phyloP scores from a whole-genome alignment of 495 filamentous ascomycete species.

The Cenococcum geophilum region DNA sequence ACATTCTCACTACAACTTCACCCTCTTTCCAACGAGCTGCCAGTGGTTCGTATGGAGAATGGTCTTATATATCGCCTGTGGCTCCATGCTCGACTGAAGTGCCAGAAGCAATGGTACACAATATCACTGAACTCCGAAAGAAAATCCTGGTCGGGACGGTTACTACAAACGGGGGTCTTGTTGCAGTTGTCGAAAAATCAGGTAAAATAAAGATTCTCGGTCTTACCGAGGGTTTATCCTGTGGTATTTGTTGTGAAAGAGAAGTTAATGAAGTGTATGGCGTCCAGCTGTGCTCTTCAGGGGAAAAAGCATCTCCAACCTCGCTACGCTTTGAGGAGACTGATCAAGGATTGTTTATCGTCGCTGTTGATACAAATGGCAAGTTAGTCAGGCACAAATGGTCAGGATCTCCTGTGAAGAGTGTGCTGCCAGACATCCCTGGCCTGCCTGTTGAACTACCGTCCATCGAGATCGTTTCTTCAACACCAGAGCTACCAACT shows the following conservation, averaged over 20 bases:
- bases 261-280: not conserved
- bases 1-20: slow-evolving; percentile 2
- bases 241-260: not conserved
- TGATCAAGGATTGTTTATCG: not conserved
- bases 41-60: not conserved
- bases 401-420: not conserved
- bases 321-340: not conserved
- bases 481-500: slow-evolving; percentile 1
- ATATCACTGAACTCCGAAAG: not conserved
- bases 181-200: not conserved
- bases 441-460: not conserved
- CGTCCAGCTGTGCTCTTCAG: not conserved
- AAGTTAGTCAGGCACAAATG: slow-evolving; percentile 1
- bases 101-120: not conserved
- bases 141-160: not conserved
- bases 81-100: not conserved
- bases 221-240: not conserved
- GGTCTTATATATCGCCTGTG: not conserved
- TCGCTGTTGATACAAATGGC: not conserved
- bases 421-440: not conserved
- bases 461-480: not conserved
- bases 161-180: not conserved
- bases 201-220: slow-evolving; percentile 4
- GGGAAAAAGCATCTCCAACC: slow-evolving; percentile 1
- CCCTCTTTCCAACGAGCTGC: slow-evolving; percentile 2